Percentiles rank a stretch among this genome's conserved stretches.
phyloP scores from a whole-genome alignment of 2,329 filamentous ascomycete species.

The Pestalotiopsis sp. region DNA sequence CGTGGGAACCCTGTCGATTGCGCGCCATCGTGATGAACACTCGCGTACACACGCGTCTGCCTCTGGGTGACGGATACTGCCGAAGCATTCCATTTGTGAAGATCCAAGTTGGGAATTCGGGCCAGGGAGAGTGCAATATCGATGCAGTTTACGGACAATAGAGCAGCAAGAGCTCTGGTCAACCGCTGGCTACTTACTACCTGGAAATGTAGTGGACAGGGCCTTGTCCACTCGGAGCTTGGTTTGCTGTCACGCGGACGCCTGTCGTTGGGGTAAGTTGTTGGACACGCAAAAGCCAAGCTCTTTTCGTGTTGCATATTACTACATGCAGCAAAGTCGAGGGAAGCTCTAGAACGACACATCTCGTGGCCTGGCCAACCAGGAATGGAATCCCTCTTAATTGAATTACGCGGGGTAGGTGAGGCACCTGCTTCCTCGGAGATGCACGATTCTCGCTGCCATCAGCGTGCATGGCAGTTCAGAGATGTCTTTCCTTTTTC shows the following conservation, averaged over 20 bases:
- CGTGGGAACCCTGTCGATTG: background rate
- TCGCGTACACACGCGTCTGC: background rate
- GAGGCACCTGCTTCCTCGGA: constrained; percentile 2
- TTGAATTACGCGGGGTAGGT: background rate
- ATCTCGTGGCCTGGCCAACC: background rate
- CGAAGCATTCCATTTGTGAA: background rate
- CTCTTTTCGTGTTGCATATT: background rate
- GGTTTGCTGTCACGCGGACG: background rate
- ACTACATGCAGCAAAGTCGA: background rate
- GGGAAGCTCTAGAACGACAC: background rate
- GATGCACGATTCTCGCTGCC: background rate
- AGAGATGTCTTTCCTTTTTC: background rate
- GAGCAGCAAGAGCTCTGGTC: background rate
- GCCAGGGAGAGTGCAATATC: background rate
- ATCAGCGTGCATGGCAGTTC: constrained; percentile 1
- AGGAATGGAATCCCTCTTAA: background rate
- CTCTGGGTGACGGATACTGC: background rate
- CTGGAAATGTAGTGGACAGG: background rate
- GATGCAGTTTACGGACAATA: background rate
- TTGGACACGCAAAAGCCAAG: background rate
- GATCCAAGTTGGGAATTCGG: background rate
- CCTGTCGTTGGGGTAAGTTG: background rate
- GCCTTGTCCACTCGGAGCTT: background rate
- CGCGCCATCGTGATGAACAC: background rate
- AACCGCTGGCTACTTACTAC: too few relatives aligned